These are phyloP conservation scores for Mentha longifolia DNA, from an alignment of 257 asterid genomes.

Conservation along the genomic window DNA sequence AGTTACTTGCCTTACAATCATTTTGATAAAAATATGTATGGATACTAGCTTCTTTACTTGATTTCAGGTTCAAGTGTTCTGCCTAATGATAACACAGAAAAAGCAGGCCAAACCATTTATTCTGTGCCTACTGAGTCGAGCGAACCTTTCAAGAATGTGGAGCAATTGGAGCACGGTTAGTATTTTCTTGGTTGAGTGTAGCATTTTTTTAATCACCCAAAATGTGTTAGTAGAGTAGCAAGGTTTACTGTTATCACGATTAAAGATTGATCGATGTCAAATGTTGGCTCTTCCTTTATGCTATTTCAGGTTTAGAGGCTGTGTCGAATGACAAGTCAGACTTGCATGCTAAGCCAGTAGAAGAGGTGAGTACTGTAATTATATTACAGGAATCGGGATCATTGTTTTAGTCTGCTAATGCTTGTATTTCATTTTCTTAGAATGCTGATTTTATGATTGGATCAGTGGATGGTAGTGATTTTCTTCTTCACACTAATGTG, in stretches of 20 bases:
- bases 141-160: constrained; percentile 29
- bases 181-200: constrained; percentile 13
- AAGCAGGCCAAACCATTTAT: constrained; percentile 27
- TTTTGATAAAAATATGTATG: neutral
- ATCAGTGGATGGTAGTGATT: constrained; percentile 50
- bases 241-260: neutral
- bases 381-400: neutral
- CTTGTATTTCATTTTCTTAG: constrained; percentile 39
- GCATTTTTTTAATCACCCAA: constrained; percentile 15
- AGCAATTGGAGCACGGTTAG: constrained; percentile 45
- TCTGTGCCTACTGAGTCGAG: constrained; percentile 24
- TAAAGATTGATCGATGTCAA: constrained; percentile 5
- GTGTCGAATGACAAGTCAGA: constrained; percentile 40
- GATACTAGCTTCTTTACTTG: constrained; percentile 7
- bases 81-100: constrained; percentile 31
- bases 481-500: constrained; percentile 42
- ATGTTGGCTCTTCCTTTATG: constrained; percentile 25
- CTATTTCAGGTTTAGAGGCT: constrained; percentile 39
- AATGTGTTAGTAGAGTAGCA: neutral
- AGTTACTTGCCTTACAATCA: neutral
- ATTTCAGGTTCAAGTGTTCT: constrained; percentile 41
- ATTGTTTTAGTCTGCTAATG: constrained; percentile 32
- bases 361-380: constrained; percentile 50
- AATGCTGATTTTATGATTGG: constrained; percentile 50
- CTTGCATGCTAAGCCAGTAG: constrained; percentile 46